Percentiles rank a stretch among this genome's conserved stretches.
Evolutionary conservation across 352 stramenopile genomes (phyloP).

Genomic region (Phytophthora sansomeana): DNA sequence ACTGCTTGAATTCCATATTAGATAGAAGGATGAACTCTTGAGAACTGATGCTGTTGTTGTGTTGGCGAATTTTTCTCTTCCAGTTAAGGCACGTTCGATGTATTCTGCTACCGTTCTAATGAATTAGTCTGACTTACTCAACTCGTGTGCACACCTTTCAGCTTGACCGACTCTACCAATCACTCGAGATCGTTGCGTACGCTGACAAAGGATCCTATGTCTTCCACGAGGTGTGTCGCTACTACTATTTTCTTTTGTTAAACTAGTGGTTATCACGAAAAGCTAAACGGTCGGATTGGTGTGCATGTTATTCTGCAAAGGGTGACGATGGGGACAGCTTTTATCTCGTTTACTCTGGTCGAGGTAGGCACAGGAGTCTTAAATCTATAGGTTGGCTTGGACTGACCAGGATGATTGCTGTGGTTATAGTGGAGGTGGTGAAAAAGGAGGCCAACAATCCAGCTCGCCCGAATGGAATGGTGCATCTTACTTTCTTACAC

Average conservation of each 20-base stretch:
- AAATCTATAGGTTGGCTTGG: not conserved
- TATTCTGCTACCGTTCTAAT: not conserved
- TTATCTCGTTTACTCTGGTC: conserved; percentile 79
- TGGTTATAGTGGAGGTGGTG: conserved; percentile 61
- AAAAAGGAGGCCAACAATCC: conserved; percentile 37
- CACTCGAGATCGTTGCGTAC: conserved; percentile 59
- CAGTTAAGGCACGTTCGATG: conserved; percentile 41
- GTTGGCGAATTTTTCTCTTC: not conserved
- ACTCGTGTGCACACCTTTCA: conserved; percentile 23
- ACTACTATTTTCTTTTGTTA: not conserved
- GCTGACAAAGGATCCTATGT: conserved; percentile 57
- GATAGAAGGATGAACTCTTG: not conserved
- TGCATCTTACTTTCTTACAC: conserved; percentile 55
- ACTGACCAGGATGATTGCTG: conserved; percentile 2
- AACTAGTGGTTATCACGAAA: not conserved
- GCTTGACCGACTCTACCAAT: conserved; percentile 83
- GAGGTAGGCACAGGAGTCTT: conserved; percentile 44
- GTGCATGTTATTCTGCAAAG: conserved; percentile 33
- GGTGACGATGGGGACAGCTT: conserved; percentile 81
- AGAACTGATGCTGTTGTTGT: not conserved
- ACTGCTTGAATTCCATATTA: conserved; percentile 6
- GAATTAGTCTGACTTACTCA: conserved; percentile 2
- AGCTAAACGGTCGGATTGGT: not conserved
- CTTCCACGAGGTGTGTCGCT: conserved; percentile 68
- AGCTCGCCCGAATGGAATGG: conserved; percentile 22